phyloP scores from a whole-genome alignment of 768 basidiomycete species.

The Gymnopilus junonius region DNA sequence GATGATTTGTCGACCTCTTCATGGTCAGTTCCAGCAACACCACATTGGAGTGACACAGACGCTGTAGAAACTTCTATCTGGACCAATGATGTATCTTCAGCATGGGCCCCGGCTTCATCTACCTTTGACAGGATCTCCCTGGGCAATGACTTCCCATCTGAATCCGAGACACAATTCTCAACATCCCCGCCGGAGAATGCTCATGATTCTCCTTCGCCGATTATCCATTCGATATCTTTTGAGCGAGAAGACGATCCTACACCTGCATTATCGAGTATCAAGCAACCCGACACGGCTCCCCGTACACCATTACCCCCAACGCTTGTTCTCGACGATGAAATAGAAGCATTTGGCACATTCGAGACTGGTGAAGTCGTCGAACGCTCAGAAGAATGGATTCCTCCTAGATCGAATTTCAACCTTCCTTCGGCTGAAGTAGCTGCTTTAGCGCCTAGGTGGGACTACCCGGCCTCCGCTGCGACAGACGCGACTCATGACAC shows the following conservation, averaged over 20 bases:
- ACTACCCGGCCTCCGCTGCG: slow-evolving; percentile 21
- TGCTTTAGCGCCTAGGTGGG: slow-evolving; percentile 52
- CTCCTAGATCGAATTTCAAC: slow-evolving; percentile 30
- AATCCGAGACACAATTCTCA: slow-evolving; percentile 9
- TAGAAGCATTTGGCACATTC: slow-evolving; percentile 65
- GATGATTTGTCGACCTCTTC: slow-evolving; percentile 61
- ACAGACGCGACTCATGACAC: slow-evolving; percentile 17
- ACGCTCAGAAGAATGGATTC: slow-evolving; percentile 36
- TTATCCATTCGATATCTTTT: background rate
- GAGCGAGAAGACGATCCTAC: background rate
- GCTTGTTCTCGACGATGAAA: slow-evolving; percentile 35
- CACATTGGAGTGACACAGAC: slow-evolving; percentile 56
- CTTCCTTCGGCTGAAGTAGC: slow-evolving; percentile 26
- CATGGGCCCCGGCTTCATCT: slow-evolving; percentile 41
- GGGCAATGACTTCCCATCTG: slow-evolving; percentile 26
- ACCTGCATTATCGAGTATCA: slow-evolving; percentile 1
- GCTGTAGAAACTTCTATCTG: slow-evolving; percentile 44
- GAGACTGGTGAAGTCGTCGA: slow-evolving; percentile 47
- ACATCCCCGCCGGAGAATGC: background rate
- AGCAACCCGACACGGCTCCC: slow-evolving; percentile 9
- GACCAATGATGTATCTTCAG: slow-evolving; percentile 29
- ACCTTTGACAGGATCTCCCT: slow-evolving; percentile 47
- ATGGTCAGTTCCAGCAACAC: slow-evolving; percentile 52
- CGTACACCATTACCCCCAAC: slow-evolving; percentile 13
- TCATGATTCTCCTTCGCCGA: background rate